These are phyloP conservation scores for Metschnikowia sp. DNA, from an alignment of 805 yeast genomes.

Conservation along the genomic window DNA sequence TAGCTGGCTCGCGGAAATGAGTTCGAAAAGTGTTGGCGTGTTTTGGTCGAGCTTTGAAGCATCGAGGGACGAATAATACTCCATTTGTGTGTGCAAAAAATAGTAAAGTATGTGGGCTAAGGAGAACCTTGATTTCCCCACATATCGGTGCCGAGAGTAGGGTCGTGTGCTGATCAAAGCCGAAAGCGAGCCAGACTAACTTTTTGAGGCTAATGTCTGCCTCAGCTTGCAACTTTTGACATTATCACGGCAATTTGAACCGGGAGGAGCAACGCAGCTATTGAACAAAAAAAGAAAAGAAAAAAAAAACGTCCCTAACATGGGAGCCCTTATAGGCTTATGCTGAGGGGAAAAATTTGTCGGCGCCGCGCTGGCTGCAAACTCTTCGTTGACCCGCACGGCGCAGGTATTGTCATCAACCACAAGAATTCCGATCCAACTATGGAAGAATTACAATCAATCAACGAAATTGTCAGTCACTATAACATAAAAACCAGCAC, in stretches of 20 bases:
- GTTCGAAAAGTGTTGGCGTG: conserved; percentile 85
- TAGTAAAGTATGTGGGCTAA: no score
- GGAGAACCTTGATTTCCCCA: conserved; percentile 3
- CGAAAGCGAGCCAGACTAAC: background rate
- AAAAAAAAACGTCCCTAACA: no score
- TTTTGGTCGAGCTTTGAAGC: conserved; percentile 71
- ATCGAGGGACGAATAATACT: conserved; percentile 74
- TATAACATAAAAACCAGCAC: conserved; percentile 16
- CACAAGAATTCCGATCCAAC: background rate
- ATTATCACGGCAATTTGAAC: no score
- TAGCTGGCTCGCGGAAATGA: conserved; percentile 76
- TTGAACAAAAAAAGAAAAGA: no score
- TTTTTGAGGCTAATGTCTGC: no score
- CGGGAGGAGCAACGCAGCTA: no score
- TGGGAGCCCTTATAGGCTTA: no score
- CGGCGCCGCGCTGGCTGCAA: no score
- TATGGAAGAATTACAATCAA: conserved; percentile 23
- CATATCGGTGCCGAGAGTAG: conserved; percentile 4
- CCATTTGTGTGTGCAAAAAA: conserved; percentile 44
- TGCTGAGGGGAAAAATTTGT: no score
- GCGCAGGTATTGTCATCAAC: no score
- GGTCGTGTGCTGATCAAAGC: conserved; percentile 1
- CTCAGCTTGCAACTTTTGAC: no score
- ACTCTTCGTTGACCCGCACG: no score
- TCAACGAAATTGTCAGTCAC: conserved; percentile 19